A percentile compares a stretch with the other conserved stretches of the same genome.
These are phyloP conservation scores for Penicillium waksmanii DNA, from an alignment of 495 filamentous ascomycete genomes.

Conservation along the genomic window DNA sequence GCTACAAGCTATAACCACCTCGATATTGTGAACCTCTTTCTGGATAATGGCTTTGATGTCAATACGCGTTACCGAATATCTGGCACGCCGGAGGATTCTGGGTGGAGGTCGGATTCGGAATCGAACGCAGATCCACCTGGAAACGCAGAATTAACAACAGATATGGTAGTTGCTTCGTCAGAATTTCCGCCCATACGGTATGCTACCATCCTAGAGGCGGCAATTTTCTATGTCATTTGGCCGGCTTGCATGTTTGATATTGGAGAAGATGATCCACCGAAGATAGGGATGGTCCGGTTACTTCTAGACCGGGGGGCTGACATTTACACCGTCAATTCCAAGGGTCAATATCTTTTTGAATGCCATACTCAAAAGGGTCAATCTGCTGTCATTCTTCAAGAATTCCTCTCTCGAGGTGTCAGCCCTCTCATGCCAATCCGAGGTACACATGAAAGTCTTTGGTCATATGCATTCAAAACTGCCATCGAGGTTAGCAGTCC, in stretches of 20 bases:
- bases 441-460: neutral
- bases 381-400: neutral
- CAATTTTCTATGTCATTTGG: neutral
- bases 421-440: neutral
- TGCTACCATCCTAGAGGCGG: neutral
- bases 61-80: neutral
- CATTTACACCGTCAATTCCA: neutral
- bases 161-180: too few relatives aligned
- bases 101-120: neutral
- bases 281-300: neutral
- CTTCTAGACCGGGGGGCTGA: neutral
- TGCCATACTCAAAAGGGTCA: neutral
- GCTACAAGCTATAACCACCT: neutral
- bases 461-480: neutral
- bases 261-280: neutral
- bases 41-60: neutral
- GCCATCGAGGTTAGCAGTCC: neutral
- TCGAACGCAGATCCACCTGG: neutral
- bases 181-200: neutral
- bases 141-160: too few relatives aligned
- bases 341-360: neutral
- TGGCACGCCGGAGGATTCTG: neutral
- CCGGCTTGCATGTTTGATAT: neutral
- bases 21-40: neutral
- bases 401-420: neutral